Evolutionary conservation across 2,329 filamentous ascomycete genomes (phyloP).

Genomic region (Rhynchosporium agropyri): DNA sequence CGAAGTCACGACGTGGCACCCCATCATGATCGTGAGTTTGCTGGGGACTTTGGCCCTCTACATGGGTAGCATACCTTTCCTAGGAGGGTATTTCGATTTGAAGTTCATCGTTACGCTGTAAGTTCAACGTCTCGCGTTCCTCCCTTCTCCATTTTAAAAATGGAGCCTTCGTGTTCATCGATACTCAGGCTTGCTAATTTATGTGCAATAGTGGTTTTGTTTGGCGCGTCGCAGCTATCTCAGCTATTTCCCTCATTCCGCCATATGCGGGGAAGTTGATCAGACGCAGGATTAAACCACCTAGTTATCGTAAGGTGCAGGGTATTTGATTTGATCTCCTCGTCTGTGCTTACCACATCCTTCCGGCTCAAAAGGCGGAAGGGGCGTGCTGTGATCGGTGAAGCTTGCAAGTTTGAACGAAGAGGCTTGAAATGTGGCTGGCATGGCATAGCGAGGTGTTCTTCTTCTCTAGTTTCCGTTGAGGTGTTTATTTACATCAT

Average conservation of each 20-base stretch:
- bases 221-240: conserved; percentile 84
- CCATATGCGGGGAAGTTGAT: conserved; percentile 88
- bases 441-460: conserved; percentile 3
- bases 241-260: conserved; percentile 78
- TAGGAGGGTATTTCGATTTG: conserved; percentile 89
- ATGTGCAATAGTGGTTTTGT: conserved; percentile 67
- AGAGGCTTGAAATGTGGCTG: neutral
- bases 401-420: neutral
- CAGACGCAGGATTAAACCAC: conserved; percentile 81
- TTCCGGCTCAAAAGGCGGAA: neutral
- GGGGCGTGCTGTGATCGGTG: neutral
- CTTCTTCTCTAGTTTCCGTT: too few relatives aligned
- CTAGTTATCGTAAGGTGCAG: conserved; percentile 92
- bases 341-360: too few relatives aligned
- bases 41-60: conserved; percentile 83
- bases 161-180: too few relatives aligned
- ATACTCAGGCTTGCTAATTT: too few relatives aligned
- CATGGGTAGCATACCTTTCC: conserved; percentile 79
- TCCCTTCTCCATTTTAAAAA: neutral
- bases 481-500: too few relatives aligned
- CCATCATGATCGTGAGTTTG: conserved; percentile 83
- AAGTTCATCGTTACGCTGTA: conserved; percentile 72
- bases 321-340: conserved; percentile 48
- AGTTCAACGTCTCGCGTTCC: conserved; percentile 38
- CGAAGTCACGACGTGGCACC: conserved; percentile 96